A percentile compares a stretch with the other conserved stretches of the same genome.
Evolutionary conservation across 306 rosid genomes (phyloP).

Genomic region (Prinsepia uniflora): DNA sequence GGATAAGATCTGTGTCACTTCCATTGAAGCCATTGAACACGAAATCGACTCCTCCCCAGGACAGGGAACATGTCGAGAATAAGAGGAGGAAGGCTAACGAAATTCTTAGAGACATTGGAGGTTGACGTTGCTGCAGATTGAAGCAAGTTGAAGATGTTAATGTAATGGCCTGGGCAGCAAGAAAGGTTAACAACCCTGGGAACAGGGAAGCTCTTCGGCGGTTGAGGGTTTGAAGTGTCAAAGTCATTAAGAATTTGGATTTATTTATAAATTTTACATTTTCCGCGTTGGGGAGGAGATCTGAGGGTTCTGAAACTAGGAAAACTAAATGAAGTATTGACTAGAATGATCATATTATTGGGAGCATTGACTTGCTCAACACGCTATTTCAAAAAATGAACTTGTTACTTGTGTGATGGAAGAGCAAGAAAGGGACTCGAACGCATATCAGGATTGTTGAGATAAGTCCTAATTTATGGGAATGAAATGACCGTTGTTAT

Average conservation of each 20-base stretch:
- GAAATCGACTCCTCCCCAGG: conserved; percentile 18
- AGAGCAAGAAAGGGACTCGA: conserved; percentile 14
- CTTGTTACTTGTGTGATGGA: not conserved
- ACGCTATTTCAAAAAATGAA: not conserved
- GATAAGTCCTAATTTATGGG: not conserved
- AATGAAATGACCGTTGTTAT: not conserved
- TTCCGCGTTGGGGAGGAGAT: conserved; percentile 4
- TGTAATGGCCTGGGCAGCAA: not conserved
- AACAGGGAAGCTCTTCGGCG: not conserved
- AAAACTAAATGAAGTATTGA: not conserved
- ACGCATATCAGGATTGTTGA: not conserved
- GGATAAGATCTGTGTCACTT: not conserved
- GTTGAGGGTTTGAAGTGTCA: not conserved
- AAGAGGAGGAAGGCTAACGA: conserved; percentile 29
- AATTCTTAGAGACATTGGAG: conserved; percentile 32
- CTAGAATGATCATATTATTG: not conserved
- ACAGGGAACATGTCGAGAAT: conserved; percentile 10
- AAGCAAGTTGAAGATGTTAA: not conserved
- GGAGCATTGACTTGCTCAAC: not conserved
- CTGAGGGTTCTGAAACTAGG: no score
- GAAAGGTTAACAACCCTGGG: not conserved
- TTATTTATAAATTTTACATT: not conserved
- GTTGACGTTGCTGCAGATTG: not conserved
- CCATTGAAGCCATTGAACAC: conserved; percentile 44
- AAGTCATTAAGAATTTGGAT: no score